Conservation (phyloP, 2,329 filamentous ascomycete species). For the Calonectria hongkongensis region DNA sequence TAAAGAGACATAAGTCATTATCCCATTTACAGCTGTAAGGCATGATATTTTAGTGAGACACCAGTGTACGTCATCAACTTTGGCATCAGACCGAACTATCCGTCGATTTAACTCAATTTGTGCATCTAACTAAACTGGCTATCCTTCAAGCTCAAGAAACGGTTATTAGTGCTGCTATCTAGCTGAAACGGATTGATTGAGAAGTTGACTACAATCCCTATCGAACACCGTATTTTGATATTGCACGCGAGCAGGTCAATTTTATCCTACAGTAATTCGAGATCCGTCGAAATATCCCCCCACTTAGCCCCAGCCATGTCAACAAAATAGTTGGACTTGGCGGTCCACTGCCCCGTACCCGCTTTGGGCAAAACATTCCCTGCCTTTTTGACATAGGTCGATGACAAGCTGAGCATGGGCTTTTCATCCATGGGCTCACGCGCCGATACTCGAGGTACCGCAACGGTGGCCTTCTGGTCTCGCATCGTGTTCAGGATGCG, state of each 20-base stretch:
- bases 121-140: no score
- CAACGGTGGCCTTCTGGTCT: constrained; percentile 62
- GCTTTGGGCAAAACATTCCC: constrained; percentile 66
- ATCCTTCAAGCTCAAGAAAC: no score
- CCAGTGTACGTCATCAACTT: no score
- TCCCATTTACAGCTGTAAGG: no score
- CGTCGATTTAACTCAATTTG: no score
- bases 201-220: no score
- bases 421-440: constrained; percentile 58
- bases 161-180: no score
- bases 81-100: no score
- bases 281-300: constrained; percentile 54
- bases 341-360: constrained; percentile 61
- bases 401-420: constrained; percentile 66
- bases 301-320: constrained; percentile 56
- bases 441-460: constrained; percentile 61
- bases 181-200: no score
- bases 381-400: constrained; percentile 70
- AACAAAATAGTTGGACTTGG: constrained; percentile 55
- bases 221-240: no score
- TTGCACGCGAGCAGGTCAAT: not conserved
- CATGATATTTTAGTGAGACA: no score
- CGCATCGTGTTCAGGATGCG: constrained; percentile 71
- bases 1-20: not conserved
- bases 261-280: constrained; percentile 43